These are phyloP conservation scores for Wallemia hederae DNA, from an alignment of 1,284 basidiomycete species.

Conservation along the genomic window DNA sequence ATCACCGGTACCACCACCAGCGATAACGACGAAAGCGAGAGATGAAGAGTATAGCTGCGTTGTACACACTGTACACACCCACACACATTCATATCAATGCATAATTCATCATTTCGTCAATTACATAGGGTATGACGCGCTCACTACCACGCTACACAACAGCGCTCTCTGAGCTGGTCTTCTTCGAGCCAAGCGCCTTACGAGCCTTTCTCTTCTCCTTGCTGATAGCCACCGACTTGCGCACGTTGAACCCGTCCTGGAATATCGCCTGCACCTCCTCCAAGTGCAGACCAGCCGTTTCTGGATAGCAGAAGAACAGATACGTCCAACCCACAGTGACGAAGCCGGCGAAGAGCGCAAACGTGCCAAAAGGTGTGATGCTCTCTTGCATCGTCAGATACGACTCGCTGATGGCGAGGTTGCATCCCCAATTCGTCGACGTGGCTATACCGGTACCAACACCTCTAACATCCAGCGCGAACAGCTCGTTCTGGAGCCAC, in stretches of 20 bases:
- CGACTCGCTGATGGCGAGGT: constrained; percentile 9
- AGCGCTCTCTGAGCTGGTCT: too few relatives aligned
- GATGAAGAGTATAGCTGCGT: too few relatives aligned
- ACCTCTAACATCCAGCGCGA: constrained; percentile 15
- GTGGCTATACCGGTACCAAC: constrained; percentile 13
- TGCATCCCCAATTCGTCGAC: constrained; percentile 11
- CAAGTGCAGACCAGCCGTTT: constrained; percentile 15
- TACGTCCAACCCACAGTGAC: constrained; percentile 4
- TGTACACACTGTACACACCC: too few relatives aligned
- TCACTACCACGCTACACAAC: too few relatives aligned
- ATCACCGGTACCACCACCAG: too few relatives aligned
- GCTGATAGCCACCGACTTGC: constrained; percentile 14
- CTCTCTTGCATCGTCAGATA: constrained; percentile 10
- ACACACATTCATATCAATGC: too few relatives aligned
- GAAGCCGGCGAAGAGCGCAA: constrained; percentile 16
- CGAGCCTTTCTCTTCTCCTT: constrained; percentile 7
- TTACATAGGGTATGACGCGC: too few relatives aligned
- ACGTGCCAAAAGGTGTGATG: constrained; percentile 13
- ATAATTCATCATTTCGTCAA: too few relatives aligned
- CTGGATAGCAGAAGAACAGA: constrained; percentile 17
- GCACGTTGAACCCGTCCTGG: constrained; percentile 16
- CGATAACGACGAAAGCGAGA: too few relatives aligned
- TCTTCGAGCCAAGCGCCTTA: too few relatives aligned
- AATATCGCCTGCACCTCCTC: constrained; percentile 17
- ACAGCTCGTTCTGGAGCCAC: constrained; percentile 15